phyloP scores from a whole-genome alignment of 2,329 filamentous ascomycete genomes.

The Neonectria faginata region DNA sequence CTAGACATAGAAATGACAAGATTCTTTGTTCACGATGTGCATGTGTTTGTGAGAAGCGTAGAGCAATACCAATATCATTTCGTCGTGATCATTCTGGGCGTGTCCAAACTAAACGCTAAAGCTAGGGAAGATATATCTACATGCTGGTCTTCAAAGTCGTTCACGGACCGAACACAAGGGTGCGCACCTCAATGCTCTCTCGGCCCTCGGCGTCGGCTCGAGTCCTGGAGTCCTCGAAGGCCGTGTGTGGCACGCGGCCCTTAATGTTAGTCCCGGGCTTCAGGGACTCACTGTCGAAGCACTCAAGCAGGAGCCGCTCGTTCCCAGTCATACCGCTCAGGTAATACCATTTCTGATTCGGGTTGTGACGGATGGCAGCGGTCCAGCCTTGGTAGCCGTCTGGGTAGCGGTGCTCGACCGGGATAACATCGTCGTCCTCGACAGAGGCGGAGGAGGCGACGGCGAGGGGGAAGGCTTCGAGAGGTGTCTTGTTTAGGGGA shows the following conservation, averaged over 20 bases:
- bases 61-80: constrained; percentile 13
- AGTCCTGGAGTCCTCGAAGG: constrained; percentile 82
- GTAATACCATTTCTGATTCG: constrained; percentile 80
- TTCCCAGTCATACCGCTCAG: constrained; percentile 80
- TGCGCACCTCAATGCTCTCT: constrained; percentile 91
- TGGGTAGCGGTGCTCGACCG: constrained; percentile 78
- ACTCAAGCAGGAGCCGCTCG: constrained; percentile 82
- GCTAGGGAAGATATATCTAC: constrained; percentile 10
- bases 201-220: constrained; percentile 75
- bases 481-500: constrained; percentile 67
- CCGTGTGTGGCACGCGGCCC: constrained; percentile 76
- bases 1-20: constrained; percentile 41
- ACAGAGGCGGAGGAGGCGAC: constrained; percentile 75
- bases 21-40: constrained; percentile 23
- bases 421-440: constrained; percentile 72
- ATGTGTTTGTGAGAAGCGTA: not conserved
- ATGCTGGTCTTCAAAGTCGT: not conserved
- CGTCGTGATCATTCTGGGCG: constrained; percentile 3
- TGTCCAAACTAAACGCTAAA: not conserved
- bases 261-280: constrained; percentile 63
- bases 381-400: constrained; percentile 78
- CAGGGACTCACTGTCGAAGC: constrained; percentile 75
- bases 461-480: constrained; percentile 75
- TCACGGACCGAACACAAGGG: constrained; percentile 80
- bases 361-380: constrained; percentile 72